Percentiles rank a stretch among this genome's conserved stretches.
These are phyloP conservation scores for Daphne laureola DNA, from an alignment of 441 rosid species.

Conservation along the genomic window DNA sequence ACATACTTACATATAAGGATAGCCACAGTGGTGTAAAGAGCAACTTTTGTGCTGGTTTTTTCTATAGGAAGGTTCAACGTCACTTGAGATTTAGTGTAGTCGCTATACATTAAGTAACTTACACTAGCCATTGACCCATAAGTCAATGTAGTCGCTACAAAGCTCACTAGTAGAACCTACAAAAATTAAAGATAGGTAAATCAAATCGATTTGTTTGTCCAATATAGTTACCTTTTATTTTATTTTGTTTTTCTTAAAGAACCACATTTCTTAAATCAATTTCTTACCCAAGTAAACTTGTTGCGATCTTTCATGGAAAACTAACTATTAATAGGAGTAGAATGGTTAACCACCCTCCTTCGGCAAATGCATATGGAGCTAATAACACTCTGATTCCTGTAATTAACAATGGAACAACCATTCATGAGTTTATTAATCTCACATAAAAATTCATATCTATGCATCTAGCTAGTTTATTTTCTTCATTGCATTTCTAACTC, in stretches of 20 bases:
- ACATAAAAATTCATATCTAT: too few species aligned
- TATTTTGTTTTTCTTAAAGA: too few species aligned
- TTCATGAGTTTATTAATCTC: too few species aligned
- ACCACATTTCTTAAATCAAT: too few species aligned
- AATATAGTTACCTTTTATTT: background rate
- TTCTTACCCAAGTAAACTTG: slow-evolving; percentile 61
- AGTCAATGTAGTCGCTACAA: slow-evolving; percentile 36
- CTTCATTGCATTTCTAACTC: too few species aligned
- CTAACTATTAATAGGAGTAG: slow-evolving; percentile 40
- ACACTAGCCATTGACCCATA: slow-evolving; percentile 59
- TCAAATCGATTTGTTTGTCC: too few species aligned
- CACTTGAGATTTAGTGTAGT: slow-evolving; percentile 49
- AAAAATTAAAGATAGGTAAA: background rate
- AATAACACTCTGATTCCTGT: slow-evolving; percentile 65
- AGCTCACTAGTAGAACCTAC: slow-evolving; percentile 50
- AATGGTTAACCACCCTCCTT: slow-evolving; percentile 61
- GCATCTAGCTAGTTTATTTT: too few species aligned
- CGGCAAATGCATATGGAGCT: slow-evolving; percentile 56
- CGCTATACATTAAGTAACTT: slow-evolving; percentile 65
- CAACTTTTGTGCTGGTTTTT: slow-evolving; percentile 41
- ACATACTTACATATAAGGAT: slow-evolving; percentile 62
- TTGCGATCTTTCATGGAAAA: slow-evolving; percentile 46
- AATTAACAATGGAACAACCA: too few species aligned
- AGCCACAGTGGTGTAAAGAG: slow-evolving; percentile 50
- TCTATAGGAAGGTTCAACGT: slow-evolving; percentile 54